Evolutionary conservation across 176 grass and related monocot genomes (phyloP).

Genomic region (Sorghum bicolor): Sorghum_bicolor_NCBIv3 NC_012873.2:8309501-8310000

Average conservation of each 20-base stretch:
- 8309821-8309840: background rate
- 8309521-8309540: background rate
- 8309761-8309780: background rate
- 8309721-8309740: background rate
- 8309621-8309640: slow-evolving; percentile 15
- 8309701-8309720: background rate
- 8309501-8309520: slow-evolving; percentile 7
- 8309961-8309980: background rate
- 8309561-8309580: slow-evolving; percentile 27
- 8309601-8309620: slow-evolving; percentile 25
- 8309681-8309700: background rate
- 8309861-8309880: background rate
- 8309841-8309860: background rate
- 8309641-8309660: slow-evolving; percentile 11
- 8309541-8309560: slow-evolving; percentile 11
- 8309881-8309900: background rate
- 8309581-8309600: slow-evolving; percentile 32
- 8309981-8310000: no score
- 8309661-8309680: background rate
- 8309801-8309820: background rate
- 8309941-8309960: background rate
- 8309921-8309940: background rate
- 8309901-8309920: background rate
- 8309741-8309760: background rate
- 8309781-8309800: slow-evolving; percentile 1